These are phyloP conservation scores for Verruconis gallopava DNA, from an alignment of 2,329 filamentous ascomycete genomes.

Conservation along the genomic window DNA sequence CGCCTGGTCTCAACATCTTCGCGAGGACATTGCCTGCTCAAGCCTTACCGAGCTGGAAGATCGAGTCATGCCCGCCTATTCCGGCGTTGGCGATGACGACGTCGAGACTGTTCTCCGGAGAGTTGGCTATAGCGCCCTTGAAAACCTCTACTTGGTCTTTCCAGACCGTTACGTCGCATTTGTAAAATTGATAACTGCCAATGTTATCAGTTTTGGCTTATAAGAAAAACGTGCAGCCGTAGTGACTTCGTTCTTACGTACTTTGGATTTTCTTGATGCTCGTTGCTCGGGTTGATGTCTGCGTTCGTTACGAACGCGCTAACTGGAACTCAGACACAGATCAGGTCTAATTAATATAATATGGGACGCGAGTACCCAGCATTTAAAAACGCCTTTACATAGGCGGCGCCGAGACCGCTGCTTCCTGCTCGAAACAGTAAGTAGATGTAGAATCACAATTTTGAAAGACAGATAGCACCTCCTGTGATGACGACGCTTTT, in stretches of 20 bases:
- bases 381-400: constrained; percentile 6
- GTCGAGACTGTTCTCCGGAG: constrained; percentile 29
- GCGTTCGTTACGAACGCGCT: constrained; percentile 9
- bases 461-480: neutral
- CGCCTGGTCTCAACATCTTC: no score
- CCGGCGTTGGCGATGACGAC: constrained; percentile 38
- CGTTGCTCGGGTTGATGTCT: constrained; percentile 7
- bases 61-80: constrained; percentile 25
- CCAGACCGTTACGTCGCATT: constrained; percentile 33
- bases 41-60: constrained; percentile 28
- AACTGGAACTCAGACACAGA: neutral
- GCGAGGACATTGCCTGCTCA: no score
- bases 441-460: neutral
- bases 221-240: neutral
- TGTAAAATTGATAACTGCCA: constrained; percentile 20
- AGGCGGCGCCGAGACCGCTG: constrained; percentile 9
- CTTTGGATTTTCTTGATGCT: constrained; percentile 3
- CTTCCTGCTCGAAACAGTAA: constrained; percentile 8
- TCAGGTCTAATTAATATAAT: neutral
- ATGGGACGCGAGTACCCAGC: neutral
- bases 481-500: constrained; percentile 7
- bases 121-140: constrained; percentile 25
- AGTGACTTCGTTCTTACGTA: constrained; percentile 2
- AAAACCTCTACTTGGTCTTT: constrained; percentile 31
- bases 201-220: neutral